Base-by-base conservation (phyloP, 371 early-diverging fungal genomes). In the Circinella minor region DNA sequence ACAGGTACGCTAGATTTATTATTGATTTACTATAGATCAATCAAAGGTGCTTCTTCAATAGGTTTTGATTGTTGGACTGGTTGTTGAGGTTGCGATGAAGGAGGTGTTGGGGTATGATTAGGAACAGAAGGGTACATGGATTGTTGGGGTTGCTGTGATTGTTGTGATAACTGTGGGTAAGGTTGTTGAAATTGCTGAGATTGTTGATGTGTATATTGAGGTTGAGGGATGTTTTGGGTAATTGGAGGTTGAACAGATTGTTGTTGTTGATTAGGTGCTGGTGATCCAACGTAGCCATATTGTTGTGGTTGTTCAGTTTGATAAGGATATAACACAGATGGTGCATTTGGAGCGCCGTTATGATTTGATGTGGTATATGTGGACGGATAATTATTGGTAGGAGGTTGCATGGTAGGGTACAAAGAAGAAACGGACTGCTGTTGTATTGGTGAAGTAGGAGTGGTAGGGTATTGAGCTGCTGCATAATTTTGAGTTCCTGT, bases 21-120 rank as follows among this genome's bases (percentile, higher is more conserved):
- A 49, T 15, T 8, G 4, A 49, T 49, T 9, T 54, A 47, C 76
- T 71, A 86, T 55, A 88, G 73, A 55, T 88, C 88, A 78, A 88
- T 88, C 65, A 88, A 71, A 65, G 80, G 82, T 14, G 88, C 81
- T 51, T 86, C 88, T 49, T 83, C 78, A n/a, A 74, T 78, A 18
- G 75, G 73, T 49, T 79, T 74, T n/a, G 51, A 27, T 13, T 68
- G 67, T 15, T 57, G 71, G 7, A 63, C 66, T 39, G 65, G 71
- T 20, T 55, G 55, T 46, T 61, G 71, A 27, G 68, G 74, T 38
- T 51, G 51, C 1, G 51, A 17, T 17, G 51, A n/a, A 17, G 51
- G 14, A 1, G 51, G n/a, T 7, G 51, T 51, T 13, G 64, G 55
- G 14, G 14, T 67, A 27, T 76, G 67, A 39, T 61, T 57, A 34